Conservation (phyloP, 768 basidiomycete species). For the Boletus pseudopeckii region DNA sequence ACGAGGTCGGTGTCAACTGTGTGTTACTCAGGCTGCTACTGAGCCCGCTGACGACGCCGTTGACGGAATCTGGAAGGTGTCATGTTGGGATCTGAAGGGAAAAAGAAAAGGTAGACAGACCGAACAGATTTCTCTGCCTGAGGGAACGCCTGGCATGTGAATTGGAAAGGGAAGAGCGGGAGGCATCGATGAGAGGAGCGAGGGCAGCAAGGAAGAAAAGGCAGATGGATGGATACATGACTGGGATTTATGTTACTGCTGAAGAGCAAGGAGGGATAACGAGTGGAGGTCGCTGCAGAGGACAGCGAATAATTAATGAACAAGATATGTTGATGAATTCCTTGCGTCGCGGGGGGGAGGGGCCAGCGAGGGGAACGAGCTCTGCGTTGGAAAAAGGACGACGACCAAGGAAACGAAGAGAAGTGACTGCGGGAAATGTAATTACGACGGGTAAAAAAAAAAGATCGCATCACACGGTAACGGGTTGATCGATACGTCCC, state of each 20-base stretch:
- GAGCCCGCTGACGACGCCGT: background rate
- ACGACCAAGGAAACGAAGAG: conserved; percentile 2
- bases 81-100: background rate
- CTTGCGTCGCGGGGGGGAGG: conserved; percentile 11
- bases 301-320: conserved; percentile 1
- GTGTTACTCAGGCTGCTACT: background rate
- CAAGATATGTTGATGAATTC: conserved; percentile 1
- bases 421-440: conserved; percentile 8
- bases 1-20: conserved; percentile 9
- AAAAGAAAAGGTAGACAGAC: conserved; percentile 1
- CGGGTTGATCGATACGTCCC: background rate
- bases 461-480: conserved; percentile 1
- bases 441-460: background rate
- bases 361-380: conserved; percentile 5
- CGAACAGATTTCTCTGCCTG: conserved; percentile 23
- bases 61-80: conserved; percentile 8
- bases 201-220: conserved; percentile 30
- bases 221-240: conserved; percentile 21
- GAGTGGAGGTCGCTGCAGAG: conserved; percentile 36
- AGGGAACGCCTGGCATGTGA: conserved; percentile 36
- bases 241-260: conserved; percentile 32
- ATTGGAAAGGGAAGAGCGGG: conserved; percentile 38
- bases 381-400: background rate
- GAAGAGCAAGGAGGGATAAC: conserved; percentile 34
- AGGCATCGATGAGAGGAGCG: conserved; percentile 28